These are phyloP conservation scores for Candida koratica DNA, from an alignment of 805 yeast genomes.

Conservation along the genomic window DNA sequence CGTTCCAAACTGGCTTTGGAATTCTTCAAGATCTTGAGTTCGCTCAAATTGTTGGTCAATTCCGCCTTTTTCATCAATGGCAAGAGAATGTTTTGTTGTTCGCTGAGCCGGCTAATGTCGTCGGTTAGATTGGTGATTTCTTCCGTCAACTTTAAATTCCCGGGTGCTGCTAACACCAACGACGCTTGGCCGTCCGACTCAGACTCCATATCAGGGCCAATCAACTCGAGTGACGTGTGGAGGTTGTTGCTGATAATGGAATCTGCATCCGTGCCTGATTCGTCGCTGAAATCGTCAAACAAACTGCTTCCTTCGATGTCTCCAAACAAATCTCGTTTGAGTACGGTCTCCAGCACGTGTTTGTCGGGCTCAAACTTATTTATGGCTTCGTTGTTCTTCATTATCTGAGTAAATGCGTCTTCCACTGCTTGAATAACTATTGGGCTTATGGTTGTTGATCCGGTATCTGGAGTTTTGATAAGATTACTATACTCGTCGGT, in stretches of 20 bases:
- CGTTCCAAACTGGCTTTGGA: slow-evolving; percentile 63
- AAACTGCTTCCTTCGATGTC: slow-evolving; percentile 20
- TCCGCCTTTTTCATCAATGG: slow-evolving; percentile 79
- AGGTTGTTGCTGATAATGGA: slow-evolving; percentile 23
- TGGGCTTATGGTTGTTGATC: slow-evolving; percentile 9
- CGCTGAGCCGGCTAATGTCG: slow-evolving; percentile 55
- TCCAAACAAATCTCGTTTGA: slow-evolving; percentile 27
- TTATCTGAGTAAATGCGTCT: slow-evolving; percentile 61
- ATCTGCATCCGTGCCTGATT: slow-evolving; percentile 31
- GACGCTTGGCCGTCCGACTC: slow-evolving; percentile 12
- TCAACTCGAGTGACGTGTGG: slow-evolving; percentile 1
- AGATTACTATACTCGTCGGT: slow-evolving; percentile 10
- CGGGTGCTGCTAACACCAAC: slow-evolving; percentile 56
- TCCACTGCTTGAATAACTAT: slow-evolving; percentile 59
- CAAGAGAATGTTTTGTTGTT: slow-evolving; percentile 61
- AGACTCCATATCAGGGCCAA: not conserved
- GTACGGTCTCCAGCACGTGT: slow-evolving; percentile 12
- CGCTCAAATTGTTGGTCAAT: slow-evolving; percentile 69
- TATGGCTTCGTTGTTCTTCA: slow-evolving; percentile 21
- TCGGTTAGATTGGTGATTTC: slow-evolving; percentile 57
- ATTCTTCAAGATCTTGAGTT: slow-evolving; percentile 61
- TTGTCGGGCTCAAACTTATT: slow-evolving; percentile 8
- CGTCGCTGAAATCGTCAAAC: slow-evolving; percentile 36
- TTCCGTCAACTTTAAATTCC: slow-evolving; percentile 59
- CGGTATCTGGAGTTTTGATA: not conserved